These are phyloP conservation scores for Neofusicoccum cordaticola DNA, from an alignment of 2,329 filamentous ascomycete genomes.

Conservation along the genomic window DNA sequence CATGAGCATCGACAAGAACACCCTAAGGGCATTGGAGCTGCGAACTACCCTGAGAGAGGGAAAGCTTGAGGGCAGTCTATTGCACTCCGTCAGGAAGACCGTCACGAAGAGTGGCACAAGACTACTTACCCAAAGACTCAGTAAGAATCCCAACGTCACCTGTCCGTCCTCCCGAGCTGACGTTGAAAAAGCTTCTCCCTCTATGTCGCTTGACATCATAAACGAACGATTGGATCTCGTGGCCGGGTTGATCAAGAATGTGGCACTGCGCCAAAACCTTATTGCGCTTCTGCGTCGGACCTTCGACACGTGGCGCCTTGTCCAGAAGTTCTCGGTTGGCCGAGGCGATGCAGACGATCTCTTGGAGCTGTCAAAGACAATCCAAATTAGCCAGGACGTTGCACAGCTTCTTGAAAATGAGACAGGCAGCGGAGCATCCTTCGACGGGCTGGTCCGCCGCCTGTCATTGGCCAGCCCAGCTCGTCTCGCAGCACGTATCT, in stretches of 20 bases:
- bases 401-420: conserved; percentile 44
- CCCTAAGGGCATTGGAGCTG: conserved; percentile 83
- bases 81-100: conserved; percentile 86
- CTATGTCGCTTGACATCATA: conserved; percentile 79
- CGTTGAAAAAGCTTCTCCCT: conserved; percentile 63
- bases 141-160: conserved; percentile 40
- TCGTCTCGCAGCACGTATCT: conserved; percentile 68
- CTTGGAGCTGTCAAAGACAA: conserved; percentile 76
- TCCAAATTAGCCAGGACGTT: conserved; percentile 69
- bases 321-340: conserved; percentile 92
- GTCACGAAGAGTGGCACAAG: conserved; percentile 89
- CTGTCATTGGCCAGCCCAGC: conserved; percentile 66
- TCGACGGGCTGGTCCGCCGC: conserved; percentile 50
- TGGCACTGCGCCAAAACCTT: conserved; percentile 67
- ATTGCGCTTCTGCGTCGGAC: conserved; percentile 67
- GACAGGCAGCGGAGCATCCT: conserved; percentile 20
- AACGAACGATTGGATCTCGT: conserved; percentile 79
- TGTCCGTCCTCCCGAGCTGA: conserved; percentile 19
- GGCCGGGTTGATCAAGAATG: conserved; percentile 65
- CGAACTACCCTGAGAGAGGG: conserved; percentile 81
- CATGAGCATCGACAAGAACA: conserved; percentile 91
- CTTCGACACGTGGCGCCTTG: conserved; percentile 81
- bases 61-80: conserved; percentile 73
- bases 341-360: conserved; percentile 91
- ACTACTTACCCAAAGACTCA: conserved; percentile 79